Evolutionary conservation across 106 monocot species (phyloP).

Genomic region (Dendrobium catenatum): DNA sequence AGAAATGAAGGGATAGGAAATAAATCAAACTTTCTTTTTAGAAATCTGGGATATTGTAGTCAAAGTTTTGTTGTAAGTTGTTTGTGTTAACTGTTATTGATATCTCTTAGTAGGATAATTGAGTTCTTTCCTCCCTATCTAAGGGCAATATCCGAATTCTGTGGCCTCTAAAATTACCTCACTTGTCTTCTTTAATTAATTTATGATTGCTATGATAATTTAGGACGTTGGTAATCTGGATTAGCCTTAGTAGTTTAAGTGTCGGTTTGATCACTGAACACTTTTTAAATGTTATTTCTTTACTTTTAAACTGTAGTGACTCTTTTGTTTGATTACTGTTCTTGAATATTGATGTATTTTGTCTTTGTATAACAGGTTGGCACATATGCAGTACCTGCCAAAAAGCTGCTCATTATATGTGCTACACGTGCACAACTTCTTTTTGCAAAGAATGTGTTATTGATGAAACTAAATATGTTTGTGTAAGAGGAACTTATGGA

Average conservation of each 20-base stretch:
- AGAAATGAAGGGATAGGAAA: too few species aligned
- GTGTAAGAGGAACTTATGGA: constrained; percentile 68
- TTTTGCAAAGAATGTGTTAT: constrained; percentile 68
- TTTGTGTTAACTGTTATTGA: too few species aligned
- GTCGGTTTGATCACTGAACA: background rate
- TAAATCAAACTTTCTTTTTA: too few species aligned
- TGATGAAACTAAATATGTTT: constrained; percentile 41
- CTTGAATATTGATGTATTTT: background rate
- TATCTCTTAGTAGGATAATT: too few species aligned
- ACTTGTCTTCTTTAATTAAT: background rate
- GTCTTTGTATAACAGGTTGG: constrained; percentile 45
- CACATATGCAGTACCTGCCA: constrained; percentile 83
- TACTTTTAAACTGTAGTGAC: background rate
- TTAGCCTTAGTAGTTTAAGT: background rate
- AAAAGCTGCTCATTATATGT: constrained; percentile 70
- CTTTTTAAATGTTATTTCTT: background rate
- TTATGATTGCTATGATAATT: background rate
- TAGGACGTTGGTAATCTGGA: background rate
- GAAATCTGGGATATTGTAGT: too few species aligned
- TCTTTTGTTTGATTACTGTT: background rate
- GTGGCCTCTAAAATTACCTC: background rate
- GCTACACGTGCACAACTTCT: constrained; percentile 87
- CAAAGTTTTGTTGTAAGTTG: too few species aligned
- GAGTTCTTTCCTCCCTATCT: background rate
- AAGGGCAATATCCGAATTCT: background rate